A percentile compares a stretch with the other conserved stretches of the same genome.
These are phyloP conservation scores for Chloridella minuta DNA, from an alignment of 352 stramenopile species.

Conservation along the genomic window DNA sequence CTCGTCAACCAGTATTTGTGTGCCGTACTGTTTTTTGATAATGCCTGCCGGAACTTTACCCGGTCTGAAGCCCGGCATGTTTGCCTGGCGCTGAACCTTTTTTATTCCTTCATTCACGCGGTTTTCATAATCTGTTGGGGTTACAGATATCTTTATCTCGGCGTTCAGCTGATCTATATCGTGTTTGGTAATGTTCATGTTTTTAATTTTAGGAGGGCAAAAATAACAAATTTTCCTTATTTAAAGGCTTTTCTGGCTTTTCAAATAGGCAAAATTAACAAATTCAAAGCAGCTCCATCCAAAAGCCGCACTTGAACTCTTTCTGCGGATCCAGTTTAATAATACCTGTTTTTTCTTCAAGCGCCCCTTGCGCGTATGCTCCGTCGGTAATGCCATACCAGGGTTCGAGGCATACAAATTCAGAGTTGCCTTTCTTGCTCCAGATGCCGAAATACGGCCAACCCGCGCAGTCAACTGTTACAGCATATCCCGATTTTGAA, in stretches of 20 bases:
- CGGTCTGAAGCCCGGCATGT: background rate
- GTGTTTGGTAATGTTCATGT: background rate
- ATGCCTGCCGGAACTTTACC: background rate
- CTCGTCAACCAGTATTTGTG: background rate
- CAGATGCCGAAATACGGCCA: background rate
- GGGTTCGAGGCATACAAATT: background rate
- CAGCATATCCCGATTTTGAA: background rate
- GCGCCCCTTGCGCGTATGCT: background rate
- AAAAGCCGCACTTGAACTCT: background rate
- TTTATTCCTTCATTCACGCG: background rate
- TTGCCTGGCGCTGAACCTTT: background rate
- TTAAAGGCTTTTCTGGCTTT: background rate
- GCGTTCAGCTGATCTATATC: background rate
- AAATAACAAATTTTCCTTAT: conserved; percentile 3
- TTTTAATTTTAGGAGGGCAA: background rate
- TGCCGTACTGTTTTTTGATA: background rate
- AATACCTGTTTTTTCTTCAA: background rate
- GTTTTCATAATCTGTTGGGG: background rate
- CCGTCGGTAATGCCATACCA: background rate
- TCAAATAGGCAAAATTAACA: background rate
- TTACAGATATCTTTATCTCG: background rate
- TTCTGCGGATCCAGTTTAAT: background rate
- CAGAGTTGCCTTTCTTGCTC: background rate
- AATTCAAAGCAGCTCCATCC: background rate
- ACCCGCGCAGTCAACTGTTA: background rate